phyloP scores from a whole-genome alignment of 2,329 filamentous ascomycete genomes.

The Rhinocladiella mackenziei region DNA sequence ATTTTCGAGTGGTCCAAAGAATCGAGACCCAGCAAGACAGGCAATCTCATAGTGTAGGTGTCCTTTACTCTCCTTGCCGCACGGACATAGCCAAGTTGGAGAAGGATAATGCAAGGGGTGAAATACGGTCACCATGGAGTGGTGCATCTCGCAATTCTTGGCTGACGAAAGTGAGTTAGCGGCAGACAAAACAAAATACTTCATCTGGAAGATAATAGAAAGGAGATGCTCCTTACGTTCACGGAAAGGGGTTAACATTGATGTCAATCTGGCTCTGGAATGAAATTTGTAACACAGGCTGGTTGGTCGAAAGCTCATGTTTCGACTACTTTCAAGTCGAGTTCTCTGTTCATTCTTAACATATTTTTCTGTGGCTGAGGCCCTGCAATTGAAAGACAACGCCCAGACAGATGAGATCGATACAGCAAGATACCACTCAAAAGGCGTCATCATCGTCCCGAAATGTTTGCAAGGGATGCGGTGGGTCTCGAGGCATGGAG shows the following conservation, averaged over 20 bases:
- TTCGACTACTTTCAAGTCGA: too few relatives aligned
- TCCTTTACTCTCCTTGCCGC: constrained; percentile 24
- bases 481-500: constrained; percentile 3
- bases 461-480: constrained; percentile 19
- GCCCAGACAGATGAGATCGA: too few relatives aligned
- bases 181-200: constrained; percentile 4
- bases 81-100: constrained; percentile 12
- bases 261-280: constrained; percentile 17
- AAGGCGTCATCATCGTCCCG: too few relatives aligned
- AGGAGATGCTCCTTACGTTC: constrained; percentile 1
- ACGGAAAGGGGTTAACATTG: not conserved
- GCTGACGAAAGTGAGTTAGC: not conserved
- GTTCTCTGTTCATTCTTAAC: not conserved
- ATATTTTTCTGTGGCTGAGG: too few relatives aligned
- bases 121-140: constrained; percentile 1
- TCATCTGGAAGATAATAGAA: not conserved
- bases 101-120: constrained; percentile 21
- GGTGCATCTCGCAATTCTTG: constrained; percentile 1
- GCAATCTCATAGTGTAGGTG: constrained; percentile 16
- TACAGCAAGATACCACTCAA: too few relatives aligned
- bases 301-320: too few relatives aligned
- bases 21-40: constrained; percentile 24
- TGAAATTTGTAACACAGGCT: constrained; percentile 7
- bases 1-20: constrained; percentile 15
- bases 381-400: constrained; percentile 7